Conservation (phyloP, 495 filamentous ascomycete genomes). For the Parachaetomium inaequale region DNA sequence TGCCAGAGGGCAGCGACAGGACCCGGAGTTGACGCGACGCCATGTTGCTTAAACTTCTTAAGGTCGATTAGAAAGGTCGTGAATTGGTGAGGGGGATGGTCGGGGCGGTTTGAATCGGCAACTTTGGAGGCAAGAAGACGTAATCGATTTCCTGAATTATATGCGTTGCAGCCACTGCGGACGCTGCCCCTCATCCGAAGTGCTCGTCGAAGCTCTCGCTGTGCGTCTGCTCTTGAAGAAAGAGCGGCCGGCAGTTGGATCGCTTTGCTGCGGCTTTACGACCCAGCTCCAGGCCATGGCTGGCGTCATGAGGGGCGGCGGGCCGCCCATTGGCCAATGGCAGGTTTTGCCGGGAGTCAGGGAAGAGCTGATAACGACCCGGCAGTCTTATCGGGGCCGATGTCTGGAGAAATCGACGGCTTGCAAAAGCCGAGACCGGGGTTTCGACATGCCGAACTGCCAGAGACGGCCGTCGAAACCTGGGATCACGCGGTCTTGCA, state of each 20-base stretch:
- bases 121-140: neutral
- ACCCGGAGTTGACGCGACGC: slow-evolving; percentile 22
- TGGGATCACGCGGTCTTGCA: slow-evolving; percentile 4
- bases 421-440: slow-evolving; percentile 4
- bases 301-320: slow-evolving; percentile 14
- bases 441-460: neutral
- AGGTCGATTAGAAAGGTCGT: neutral
- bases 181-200: slow-evolving; percentile 15
- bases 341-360: neutral
- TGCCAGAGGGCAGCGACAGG: slow-evolving; percentile 21
- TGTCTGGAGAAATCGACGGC: neutral
- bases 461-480: neutral
- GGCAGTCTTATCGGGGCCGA: slow-evolving; percentile 4
- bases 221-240: neutral
- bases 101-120: slow-evolving; percentile 19
- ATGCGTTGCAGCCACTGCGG: neutral
- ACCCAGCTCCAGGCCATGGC: slow-evolving; percentile 2
- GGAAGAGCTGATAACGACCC: neutral
- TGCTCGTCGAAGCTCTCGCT: neutral
- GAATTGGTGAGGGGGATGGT: no score
- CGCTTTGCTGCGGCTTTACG: slow-evolving; percentile 35
- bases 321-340: slow-evolving; percentile 25
- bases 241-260: slow-evolving; percentile 11
- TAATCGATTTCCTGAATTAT: neutral
- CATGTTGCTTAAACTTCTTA: slow-evolving; percentile 14